Conservation (phyloP, 179 eudicot species). For the Actinidia arguta region DNA sequence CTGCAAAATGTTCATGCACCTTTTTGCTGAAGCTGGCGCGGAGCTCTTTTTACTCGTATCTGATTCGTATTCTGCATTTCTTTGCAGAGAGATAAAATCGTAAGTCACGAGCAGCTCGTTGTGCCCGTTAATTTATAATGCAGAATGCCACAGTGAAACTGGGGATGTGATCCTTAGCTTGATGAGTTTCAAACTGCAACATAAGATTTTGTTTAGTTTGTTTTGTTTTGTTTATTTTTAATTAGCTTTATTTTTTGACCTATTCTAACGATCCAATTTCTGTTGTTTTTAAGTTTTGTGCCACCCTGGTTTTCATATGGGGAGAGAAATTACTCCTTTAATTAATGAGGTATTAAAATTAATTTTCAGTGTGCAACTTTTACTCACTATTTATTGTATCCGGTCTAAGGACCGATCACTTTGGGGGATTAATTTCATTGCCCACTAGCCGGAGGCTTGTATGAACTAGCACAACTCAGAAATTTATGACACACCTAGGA, state of each 20-base stretch:
- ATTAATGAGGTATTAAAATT: no score
- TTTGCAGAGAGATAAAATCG: conserved; percentile 19
- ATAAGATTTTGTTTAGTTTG: conserved; percentile 1
- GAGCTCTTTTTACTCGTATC: not conserved
- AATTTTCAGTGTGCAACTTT: no score
- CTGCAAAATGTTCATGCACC: not conserved
- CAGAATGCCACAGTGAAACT: not conserved
- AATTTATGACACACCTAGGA: no score
- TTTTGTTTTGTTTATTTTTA: not conserved
- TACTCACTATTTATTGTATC: no score
- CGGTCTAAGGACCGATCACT: no score
- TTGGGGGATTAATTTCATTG: no score
- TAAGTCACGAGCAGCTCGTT: not conserved
- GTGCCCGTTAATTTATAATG: no score
- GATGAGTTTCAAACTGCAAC: not conserved
- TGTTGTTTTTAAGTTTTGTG: not conserved
- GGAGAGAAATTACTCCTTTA: not conserved
- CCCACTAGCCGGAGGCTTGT: no score
- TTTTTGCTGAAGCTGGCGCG: conserved; percentile 12
- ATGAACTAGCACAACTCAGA: no score
- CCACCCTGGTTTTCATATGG: conserved; percentile 10
- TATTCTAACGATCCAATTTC: not conserved
- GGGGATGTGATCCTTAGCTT: not conserved
- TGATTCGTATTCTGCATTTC: conserved; percentile 22
- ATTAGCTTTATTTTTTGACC: not conserved